A percentile compares a stretch with the other conserved stretches of the same genome.
Conservation (phyloP, 2,329 filamentous ascomycete species). For the Cadophora malorum region DNA sequence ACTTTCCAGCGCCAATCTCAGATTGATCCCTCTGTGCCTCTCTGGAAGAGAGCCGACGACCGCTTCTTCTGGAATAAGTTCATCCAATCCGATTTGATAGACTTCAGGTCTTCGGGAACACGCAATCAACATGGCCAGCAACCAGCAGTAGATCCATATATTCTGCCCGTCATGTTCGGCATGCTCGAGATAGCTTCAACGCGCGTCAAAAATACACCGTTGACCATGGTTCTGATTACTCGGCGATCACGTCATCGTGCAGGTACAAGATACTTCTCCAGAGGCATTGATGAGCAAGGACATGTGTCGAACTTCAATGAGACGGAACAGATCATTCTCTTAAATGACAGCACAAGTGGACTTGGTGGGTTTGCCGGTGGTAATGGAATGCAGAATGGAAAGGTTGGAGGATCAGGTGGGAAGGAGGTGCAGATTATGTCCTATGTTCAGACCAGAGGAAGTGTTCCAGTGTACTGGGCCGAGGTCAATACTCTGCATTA, state of each 20-base stretch:
- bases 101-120: slow-evolving; percentile 74
- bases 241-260: slow-evolving; percentile 86
- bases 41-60: slow-evolving; percentile 94
- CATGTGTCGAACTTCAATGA: slow-evolving; percentile 99
- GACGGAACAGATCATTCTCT: slow-evolving; percentile 88
- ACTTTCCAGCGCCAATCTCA: slow-evolving; percentile 93
- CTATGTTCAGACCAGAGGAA: slow-evolving; percentile 95
- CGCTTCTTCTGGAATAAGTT: slow-evolving; percentile 99
- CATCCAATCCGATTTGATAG: slow-evolving; percentile 87
- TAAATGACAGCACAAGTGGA: slow-evolving; percentile 81
- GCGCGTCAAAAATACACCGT: slow-evolving; percentile 79
- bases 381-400: slow-evolving; percentile 76
- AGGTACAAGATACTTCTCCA: slow-evolving; percentile 93
- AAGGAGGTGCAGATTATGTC: slow-evolving; percentile 88
- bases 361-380: slow-evolving; percentile 82
- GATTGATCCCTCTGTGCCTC: slow-evolving; percentile 70
- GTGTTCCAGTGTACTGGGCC: slow-evolving; percentile 94
- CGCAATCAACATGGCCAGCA: slow-evolving; percentile 73
- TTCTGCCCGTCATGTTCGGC: slow-evolving; percentile 93
- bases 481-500: slow-evolving; percentile 95
- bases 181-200: slow-evolving; percentile 93
- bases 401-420: slow-evolving; percentile 62
- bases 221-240: slow-evolving; percentile 89
- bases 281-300: slow-evolving; percentile 90
- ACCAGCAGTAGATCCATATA: slow-evolving; percentile 84